phyloP scores from a whole-genome alignment of 805 yeast species.

The Sungouiozyma ichnusensis region DNA sequence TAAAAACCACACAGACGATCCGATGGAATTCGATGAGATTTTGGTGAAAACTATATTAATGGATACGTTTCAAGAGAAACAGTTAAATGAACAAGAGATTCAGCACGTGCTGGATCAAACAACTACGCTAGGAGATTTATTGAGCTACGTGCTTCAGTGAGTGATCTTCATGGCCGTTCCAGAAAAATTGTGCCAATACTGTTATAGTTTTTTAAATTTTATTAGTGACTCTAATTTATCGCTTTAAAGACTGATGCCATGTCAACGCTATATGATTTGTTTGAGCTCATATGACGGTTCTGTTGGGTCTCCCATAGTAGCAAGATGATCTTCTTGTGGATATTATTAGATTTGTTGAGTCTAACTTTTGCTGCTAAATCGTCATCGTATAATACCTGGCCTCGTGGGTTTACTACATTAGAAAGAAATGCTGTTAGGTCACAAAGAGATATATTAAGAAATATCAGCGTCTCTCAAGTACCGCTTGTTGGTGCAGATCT shows the following conservation, averaged over 20 bases:
- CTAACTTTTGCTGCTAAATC: neutral
- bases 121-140: slow-evolving; percentile 3
- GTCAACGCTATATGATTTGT: neutral
- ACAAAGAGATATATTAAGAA: slow-evolving; percentile 38
- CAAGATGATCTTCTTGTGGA: too few relatives aligned
- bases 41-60: slow-evolving; percentile 4
- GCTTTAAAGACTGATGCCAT: too few relatives aligned
- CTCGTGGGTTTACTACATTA: slow-evolving; percentile 18
- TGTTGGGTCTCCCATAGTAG: neutral
- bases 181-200: neutral
- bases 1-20: neutral
- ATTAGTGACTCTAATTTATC: too few relatives aligned
- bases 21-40: slow-evolving; percentile 1
- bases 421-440: slow-evolving; percentile 32
- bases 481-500: slow-evolving; percentile 34
- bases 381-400: slow-evolving; percentile 19
- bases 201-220: neutral
- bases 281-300: neutral
- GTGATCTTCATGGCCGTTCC: neutral
- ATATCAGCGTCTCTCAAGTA: slow-evolving; percentile 32
- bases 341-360: too few relatives aligned
- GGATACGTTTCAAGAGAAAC: slow-evolving; percentile 1
- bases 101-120: slow-evolving; percentile 1
- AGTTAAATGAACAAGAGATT: slow-evolving; percentile 4
- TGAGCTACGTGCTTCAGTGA: neutral